Conservation (phyloP, 805 yeast species). For the Tetrapisispora phaffii region DNA sequence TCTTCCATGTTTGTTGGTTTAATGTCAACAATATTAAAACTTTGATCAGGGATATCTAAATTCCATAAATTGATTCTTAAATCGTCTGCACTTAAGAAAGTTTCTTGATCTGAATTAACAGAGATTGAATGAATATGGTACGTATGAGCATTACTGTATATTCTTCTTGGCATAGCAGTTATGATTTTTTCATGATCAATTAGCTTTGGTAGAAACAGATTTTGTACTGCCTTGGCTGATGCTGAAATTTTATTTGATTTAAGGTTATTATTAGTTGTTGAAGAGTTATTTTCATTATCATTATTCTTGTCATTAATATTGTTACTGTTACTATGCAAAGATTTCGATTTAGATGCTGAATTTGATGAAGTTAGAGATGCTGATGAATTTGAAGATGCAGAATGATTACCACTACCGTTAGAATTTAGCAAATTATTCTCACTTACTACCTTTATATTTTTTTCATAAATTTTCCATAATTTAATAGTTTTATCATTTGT, state of each 20-base stretch:
- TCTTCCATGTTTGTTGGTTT: slow-evolving; percentile 99
- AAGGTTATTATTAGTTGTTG: slow-evolving; percentile 8
- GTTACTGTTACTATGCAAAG: slow-evolving; percentile 4
- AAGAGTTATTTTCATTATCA: slow-evolving; percentile 5
- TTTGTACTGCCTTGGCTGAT: slow-evolving; percentile 30
- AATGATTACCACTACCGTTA: slow-evolving; percentile 5
- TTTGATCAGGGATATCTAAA: slow-evolving; percentile 84
- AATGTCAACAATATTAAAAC: slow-evolving; percentile 94
- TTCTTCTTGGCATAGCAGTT: slow-evolving; percentile 86
- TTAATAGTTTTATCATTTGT: slow-evolving; percentile 98
- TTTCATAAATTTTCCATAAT: slow-evolving; percentile 91
- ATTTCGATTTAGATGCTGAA: slow-evolving; percentile 4
- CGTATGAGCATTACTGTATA: slow-evolving; percentile 93
- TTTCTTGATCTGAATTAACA: slow-evolving; percentile 91
- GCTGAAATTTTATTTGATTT: slow-evolving; percentile 9
- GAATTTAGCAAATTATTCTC: slow-evolving; percentile 71
- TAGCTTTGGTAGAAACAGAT: slow-evolving; percentile 72
- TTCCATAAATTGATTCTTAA: slow-evolving; percentile 94
- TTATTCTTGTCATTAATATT: slow-evolving; percentile 4
- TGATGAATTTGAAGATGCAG: slow-evolving; percentile 2
- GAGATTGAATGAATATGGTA: slow-evolving; percentile 95
- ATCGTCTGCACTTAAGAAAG: slow-evolving; percentile 88
- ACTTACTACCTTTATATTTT: slow-evolving; percentile 80
- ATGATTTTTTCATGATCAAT: slow-evolving; percentile 92
- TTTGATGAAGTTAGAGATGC: slow-evolving; percentile 2